Base-by-base conservation (phyloP, 1,284 basidiomycete genomes). In the Cryptococcus sp. region DNA sequence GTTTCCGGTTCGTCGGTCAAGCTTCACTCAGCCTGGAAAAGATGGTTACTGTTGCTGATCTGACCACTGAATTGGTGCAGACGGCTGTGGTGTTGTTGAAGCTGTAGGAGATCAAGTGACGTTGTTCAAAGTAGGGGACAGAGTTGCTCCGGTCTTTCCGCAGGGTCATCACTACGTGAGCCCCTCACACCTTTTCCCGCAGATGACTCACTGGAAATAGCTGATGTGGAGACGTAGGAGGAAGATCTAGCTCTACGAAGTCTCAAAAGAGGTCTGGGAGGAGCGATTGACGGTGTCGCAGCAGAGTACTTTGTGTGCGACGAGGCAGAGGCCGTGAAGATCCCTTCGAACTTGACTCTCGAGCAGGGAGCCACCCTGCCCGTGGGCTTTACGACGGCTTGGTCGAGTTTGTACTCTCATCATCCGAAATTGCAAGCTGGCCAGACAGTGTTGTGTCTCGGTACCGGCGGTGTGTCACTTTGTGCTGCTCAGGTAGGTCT, bases 401-500 rank as follows among this genome's bases (percentile, higher is more conserved):
- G 78, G 77, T 77, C 77, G 35, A 74, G 73, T 15, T 67, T 81
- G 10, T 80, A 72, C 60, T 75, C 74, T 1, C 75, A 80, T 39
- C 64, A 74, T 40, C 74, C 75, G 25, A 55, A 55, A 27, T 64
- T 81, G 31, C 67, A 73, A 56, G 65, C 80, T 0, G 80, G 80
- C 11, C 66, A 79, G 57, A 79, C 78, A 0, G 78, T 80, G 6
- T 66, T 81, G 13, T 74, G 76, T 8, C 67, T 79, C 19, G 80
- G 80, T 0, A 81, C 80, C 2, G 80, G 80, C 17, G 80, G 80
- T n/a, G 80, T 81, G 15, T 78, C 76, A 5, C 66, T 81, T 20
- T 78, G 74, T 54, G 77, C 75, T 11, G 77, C 78, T 48, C 79
- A 80, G 61, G 68, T 69, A 50, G 44, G 66, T 49, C n/a, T 7